These are phyloP conservation scores for Grigorovia yakushimaensis DNA, from an alignment of 805 yeast species.

Conservation along the genomic window DNA sequence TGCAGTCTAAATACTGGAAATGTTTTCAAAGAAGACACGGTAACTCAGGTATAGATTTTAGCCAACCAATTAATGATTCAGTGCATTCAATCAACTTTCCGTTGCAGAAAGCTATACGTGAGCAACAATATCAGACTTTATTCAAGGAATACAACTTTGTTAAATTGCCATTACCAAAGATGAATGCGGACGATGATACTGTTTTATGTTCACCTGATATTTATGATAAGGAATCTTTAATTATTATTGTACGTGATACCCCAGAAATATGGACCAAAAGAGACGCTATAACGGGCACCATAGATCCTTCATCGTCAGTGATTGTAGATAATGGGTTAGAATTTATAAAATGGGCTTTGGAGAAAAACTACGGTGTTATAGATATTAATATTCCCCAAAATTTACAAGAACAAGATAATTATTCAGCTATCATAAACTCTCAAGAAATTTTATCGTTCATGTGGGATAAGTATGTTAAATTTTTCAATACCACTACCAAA, in stretches of 20 bases:
- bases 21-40: constrained; percentile 62
- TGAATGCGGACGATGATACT: constrained; percentile 26
- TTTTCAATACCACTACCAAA: constrained; percentile 54
- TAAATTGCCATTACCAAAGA: constrained; percentile 51
- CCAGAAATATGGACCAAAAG: constrained; percentile 85
- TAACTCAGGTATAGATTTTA: constrained; percentile 31
- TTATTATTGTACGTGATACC: constrained; percentile 78
- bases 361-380: constrained; percentile 61
- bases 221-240: constrained; percentile 50
- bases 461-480: constrained; percentile 86
- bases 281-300: constrained; percentile 69
- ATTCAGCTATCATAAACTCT: constrained; percentile 54
- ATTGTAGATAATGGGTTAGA: constrained; percentile 65
- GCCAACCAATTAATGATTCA: constrained; percentile 26
- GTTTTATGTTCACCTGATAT: constrained; percentile 57
- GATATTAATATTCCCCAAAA: constrained; percentile 72
- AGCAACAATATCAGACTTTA: constrained; percentile 53
- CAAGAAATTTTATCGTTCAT: constrained; percentile 70
- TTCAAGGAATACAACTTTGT: constrained; percentile 50
- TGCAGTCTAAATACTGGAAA: constrained; percentile 84
- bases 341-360: constrained; percentile 58
- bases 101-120: constrained; percentile 66
- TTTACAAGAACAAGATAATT: constrained; percentile 37
- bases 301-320: constrained; percentile 63
- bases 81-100: constrained; percentile 35